Evolutionary conservation across 2,329 filamentous ascomycete genomes (phyloP).

Genomic region (Pseudofabraea citricarpa): DNA sequence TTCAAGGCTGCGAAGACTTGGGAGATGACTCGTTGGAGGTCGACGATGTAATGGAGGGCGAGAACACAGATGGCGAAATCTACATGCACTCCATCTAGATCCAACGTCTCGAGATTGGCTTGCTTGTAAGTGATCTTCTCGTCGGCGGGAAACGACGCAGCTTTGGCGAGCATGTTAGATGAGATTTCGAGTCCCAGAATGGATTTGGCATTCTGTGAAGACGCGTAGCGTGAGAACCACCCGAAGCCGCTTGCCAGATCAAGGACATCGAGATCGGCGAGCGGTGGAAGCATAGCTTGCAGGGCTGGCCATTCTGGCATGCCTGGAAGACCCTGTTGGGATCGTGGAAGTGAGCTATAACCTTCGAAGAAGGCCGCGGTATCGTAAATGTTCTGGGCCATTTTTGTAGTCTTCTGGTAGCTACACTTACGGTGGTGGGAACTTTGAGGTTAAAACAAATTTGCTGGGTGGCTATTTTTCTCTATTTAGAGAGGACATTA

Average conservation of each 20-base stretch:
- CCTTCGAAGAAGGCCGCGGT: conserved; percentile 36
- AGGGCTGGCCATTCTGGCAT: conserved; percentile 41
- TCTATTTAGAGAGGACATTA: too few relatives aligned
- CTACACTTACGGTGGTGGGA: too few relatives aligned
- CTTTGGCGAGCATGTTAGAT: conserved; percentile 37
- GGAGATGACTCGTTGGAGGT: conserved; percentile 74
- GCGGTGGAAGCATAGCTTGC: conserved; percentile 32
- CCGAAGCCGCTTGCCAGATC: conserved; percentile 44
- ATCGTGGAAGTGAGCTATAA: conserved; percentile 37
- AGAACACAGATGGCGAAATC: conserved; percentile 84
- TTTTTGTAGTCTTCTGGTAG: too few relatives aligned
- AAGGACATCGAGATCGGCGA: conserved; percentile 30
- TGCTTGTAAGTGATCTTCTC: conserved; percentile 26
- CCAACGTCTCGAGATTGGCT: conserved; percentile 30
- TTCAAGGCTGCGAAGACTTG: conserved; percentile 82
- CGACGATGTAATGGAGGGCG: conserved; percentile 92
- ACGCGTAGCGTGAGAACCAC: conserved; percentile 40
- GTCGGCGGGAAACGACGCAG: conserved; percentile 17
- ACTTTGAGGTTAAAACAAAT: too few relatives aligned
- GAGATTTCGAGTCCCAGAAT: conserved; percentile 38
- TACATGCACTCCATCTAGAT: conserved; percentile 55
- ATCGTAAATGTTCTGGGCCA: conserved; percentile 39
- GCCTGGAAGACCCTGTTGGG: conserved; percentile 32
- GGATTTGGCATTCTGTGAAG: conserved; percentile 30
- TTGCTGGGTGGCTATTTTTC: too few relatives aligned